Conservation (phyloP, 805 yeast species). For the Starmerella tilneyi region DNA sequence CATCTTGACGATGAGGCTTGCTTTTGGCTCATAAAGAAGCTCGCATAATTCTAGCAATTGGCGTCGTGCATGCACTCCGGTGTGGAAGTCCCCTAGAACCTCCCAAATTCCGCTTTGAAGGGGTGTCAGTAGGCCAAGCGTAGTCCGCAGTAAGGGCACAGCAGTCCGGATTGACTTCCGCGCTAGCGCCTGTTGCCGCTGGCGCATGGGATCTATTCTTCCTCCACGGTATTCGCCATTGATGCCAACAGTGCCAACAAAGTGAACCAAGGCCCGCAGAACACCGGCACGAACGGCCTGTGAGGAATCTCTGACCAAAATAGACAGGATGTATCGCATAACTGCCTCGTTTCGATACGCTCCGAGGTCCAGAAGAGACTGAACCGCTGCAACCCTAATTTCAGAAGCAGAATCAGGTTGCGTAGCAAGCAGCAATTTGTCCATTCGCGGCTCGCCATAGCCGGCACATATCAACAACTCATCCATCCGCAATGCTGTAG, state of each 20-base stretch:
- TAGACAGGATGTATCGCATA: constrained; percentile 50
- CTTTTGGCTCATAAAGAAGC: constrained; percentile 52
- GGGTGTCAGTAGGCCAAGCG: constrained; percentile 43
- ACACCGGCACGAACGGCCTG: constrained; percentile 43
- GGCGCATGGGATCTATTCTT: constrained; percentile 33
- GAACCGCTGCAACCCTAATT: constrained; percentile 57
- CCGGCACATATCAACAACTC: constrained; percentile 50
- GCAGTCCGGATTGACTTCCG: constrained; percentile 57
- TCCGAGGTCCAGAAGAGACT: constrained; percentile 60
- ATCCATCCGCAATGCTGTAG: constrained; percentile 49
- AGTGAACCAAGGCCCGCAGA: constrained; percentile 38
- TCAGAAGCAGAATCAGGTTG: constrained; percentile 39
- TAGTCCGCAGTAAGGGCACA: constrained; percentile 52
- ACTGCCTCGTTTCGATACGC: constrained; percentile 59
- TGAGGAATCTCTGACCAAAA: constrained; percentile 47
- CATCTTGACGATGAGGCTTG: constrained; percentile 51
- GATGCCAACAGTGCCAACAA: constrained; percentile 58
- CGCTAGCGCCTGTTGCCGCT: constrained; percentile 55
- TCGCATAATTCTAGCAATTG: constrained; percentile 53
- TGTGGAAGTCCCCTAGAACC: constrained; percentile 46
- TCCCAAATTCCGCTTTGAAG: constrained; percentile 58
- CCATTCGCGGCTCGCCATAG: constrained; percentile 41
- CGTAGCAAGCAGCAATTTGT: constrained; percentile 48
- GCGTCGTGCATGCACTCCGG: constrained; percentile 51
- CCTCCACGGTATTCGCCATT: constrained; percentile 37